phyloP scores from a whole-genome alignment of 1,284 basidiomycete species.

The Trametes hirsuta region DNA sequence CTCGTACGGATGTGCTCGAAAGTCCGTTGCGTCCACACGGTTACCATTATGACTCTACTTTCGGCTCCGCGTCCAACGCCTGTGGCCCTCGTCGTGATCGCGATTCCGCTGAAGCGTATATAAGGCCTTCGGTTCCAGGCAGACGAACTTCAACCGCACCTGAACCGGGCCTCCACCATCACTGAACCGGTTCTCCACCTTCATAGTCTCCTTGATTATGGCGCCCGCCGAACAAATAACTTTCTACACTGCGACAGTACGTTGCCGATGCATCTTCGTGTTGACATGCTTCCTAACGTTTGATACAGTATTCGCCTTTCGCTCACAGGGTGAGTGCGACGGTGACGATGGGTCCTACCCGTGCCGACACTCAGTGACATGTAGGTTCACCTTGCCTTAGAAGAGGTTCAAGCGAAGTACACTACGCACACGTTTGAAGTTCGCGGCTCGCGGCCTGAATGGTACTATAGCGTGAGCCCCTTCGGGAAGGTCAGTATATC shows the following conservation, averaged over 20 bases:
- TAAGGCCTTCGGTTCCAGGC: neutral
- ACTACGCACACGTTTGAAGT: conserved; percentile 23
- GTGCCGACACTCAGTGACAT: neutral
- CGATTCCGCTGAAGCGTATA: neutral
- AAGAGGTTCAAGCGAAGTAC: conserved; percentile 25
- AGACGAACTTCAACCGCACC: neutral
- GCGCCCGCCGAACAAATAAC: neutral
- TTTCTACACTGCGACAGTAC: neutral
- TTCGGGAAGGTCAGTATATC: conserved; percentile 34
- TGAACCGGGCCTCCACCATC: too few relatives aligned
- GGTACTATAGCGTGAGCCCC: conserved; percentile 39
- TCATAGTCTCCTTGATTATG: neutral
- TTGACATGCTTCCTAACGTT: too few relatives aligned
- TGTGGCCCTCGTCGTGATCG: neutral
- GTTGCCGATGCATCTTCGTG: neutral
- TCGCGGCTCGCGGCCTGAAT: conserved; percentile 41
- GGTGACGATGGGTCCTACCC: neutral
- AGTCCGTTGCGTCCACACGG: neutral
- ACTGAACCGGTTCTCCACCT: too few relatives aligned
- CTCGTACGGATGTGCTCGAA: too few relatives aligned
- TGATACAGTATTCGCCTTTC: neutral
- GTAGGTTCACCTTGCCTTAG: conserved; percentile 6
- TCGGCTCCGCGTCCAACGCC: neutral
- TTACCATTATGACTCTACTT: neutral
- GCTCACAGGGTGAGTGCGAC: neutral